Evolutionary conservation across 495 filamentous ascomycete genomes (phyloP).

Genomic region (Penicillium malachiteum): DNA sequence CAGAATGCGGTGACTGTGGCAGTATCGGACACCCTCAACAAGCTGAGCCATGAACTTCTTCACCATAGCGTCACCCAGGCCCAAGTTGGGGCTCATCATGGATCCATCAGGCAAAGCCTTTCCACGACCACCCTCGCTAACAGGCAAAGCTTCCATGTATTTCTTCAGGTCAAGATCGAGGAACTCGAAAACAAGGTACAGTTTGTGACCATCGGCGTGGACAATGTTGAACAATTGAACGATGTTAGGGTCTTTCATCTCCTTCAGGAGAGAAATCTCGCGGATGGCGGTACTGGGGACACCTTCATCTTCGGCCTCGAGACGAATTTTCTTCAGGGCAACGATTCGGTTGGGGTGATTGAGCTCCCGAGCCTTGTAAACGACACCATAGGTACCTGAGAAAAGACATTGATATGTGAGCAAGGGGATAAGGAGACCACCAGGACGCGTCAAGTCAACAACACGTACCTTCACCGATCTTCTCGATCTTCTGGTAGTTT

Average conservation of each 20-base stretch:
- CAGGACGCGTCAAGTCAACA: conserved; percentile 4
- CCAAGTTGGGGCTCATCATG: conserved; percentile 64
- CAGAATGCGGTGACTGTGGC: conserved; percentile 90
- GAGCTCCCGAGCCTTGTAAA: conserved; percentile 88
- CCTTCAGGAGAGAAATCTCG: conserved; percentile 93
- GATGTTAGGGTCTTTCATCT: conserved; percentile 95
- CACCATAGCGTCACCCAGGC: conserved; percentile 86
- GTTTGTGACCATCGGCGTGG: conserved; percentile 93
- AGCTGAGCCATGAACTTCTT: conserved; percentile 98
- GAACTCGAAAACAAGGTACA: conserved; percentile 94
- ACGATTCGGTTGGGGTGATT: conserved; percentile 77
- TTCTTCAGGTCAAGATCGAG: conserved; percentile 94
- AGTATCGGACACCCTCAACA: conserved; percentile 87
- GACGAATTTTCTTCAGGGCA: conserved; percentile 96
- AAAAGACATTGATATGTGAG: conserved; percentile 13
- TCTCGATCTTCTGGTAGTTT: conserved; percentile 99
- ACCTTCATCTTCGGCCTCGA: conserved; percentile 96
- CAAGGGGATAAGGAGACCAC: conserved; percentile 1
- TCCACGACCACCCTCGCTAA: conserved; percentile 84
- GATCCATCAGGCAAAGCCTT: conserved; percentile 84
- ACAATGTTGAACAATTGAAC: conserved; percentile 92
- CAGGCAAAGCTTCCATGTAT: conserved; percentile 96
- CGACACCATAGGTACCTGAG: conserved; percentile 85
- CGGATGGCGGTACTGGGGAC: conserved; percentile 96
- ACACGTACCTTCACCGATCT: conserved; percentile 89